Base-by-base conservation (phyloP, 352 stramenopile genomes). In the Phytophthora litchii region DNA sequence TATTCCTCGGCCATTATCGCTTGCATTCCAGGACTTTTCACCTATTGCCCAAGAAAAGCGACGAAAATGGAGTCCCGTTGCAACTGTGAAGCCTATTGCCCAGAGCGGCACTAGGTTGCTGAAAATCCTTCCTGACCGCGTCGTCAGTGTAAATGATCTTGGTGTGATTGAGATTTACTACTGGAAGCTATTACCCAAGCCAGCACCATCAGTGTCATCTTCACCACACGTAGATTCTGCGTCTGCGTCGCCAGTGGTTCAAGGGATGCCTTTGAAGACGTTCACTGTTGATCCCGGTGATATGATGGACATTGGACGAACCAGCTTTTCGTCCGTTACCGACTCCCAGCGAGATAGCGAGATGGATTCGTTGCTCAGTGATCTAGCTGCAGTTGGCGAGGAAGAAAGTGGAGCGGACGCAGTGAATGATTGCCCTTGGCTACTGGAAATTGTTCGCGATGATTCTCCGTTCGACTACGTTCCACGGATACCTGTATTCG, bases 141-240 rank as follows among this genome's bases (percentile, higher is more conserved):
- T 96, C 14, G 51, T 96, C 17, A 91, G 77, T 17, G 72, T 96
- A 20, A 95, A 94, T 51, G 83, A 93, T 19, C 67, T 94, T 3
- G 87, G 87, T 1, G 86, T 94, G 14, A 78, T 96, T n/a, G 87
- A 96, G 48, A 43, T 94, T 3, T 89, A 91, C 70, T 80, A 91
- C 51, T 96, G 87, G 85, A 94, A 88, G 36, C 55, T 96, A 3
- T 13, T 80, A 12, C 72, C 85, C 2, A 91, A 91, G 48, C 72
- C 78, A 36, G 52, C 54, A 13, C 50, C 67, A 10, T 38, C 47
- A 19, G 16, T 51, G 14, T 35, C 44, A 19, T 46, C 55, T 32
- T 43, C 65, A 12, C 35, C 48, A 12, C 31, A 41, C 9, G 41
- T 41, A 45, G 43, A 20, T 0, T 59, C 52, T 49, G 21, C 40